Conservation (phyloP, 2,329 filamentous ascomycete species). For the Sporothrix pseudoabietina region DNA sequence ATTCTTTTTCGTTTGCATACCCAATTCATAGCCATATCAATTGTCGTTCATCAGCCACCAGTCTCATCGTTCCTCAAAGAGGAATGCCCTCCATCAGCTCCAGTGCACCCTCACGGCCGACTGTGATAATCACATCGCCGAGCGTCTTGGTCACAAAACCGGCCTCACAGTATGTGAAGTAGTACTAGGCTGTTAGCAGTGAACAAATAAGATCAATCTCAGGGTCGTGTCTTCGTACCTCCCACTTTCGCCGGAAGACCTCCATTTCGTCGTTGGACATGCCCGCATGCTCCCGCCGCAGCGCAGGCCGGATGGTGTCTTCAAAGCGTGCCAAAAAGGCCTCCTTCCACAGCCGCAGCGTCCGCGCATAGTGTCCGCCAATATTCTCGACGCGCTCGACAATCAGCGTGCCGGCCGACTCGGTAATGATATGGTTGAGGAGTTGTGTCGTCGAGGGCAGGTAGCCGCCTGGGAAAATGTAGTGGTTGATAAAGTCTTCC, state of each 20-base stretch:
- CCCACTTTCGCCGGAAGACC: constrained; percentile 71
- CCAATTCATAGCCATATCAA: not conserved
- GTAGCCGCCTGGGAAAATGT: constrained; percentile 79
- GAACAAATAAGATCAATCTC: not conserved
- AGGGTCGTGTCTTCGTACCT: constrained; percentile 48
- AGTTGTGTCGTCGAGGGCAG: constrained; percentile 61
- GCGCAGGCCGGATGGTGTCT: constrained; percentile 59
- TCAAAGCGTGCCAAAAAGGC: constrained; percentile 66
- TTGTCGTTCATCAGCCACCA: not conserved
- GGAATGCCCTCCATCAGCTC: constrained; percentile 73
- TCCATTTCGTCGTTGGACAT: constrained; percentile 65
- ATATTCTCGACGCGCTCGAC: constrained; percentile 72
- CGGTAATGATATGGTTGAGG: constrained; percentile 60
- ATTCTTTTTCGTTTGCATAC: constrained; percentile 4
- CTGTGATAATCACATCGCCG: constrained; percentile 72
- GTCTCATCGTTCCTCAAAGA: constrained; percentile 39
- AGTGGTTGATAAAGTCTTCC: constrained; percentile 74
- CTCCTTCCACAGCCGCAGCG: constrained; percentile 68
- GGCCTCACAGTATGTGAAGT: constrained; percentile 75
- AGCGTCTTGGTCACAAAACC: constrained; percentile 72
- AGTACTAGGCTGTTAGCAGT: constrained; percentile 54
- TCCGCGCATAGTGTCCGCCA: constrained; percentile 71
- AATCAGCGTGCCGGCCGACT: constrained; percentile 63
- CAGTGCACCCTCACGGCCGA: constrained; percentile 64
- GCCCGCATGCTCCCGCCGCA: constrained; percentile 58